These are phyloP conservation scores for Ustulina deusta DNA, from an alignment of 2,329 filamentous ascomycete genomes.

Conservation along the genomic window DNA sequence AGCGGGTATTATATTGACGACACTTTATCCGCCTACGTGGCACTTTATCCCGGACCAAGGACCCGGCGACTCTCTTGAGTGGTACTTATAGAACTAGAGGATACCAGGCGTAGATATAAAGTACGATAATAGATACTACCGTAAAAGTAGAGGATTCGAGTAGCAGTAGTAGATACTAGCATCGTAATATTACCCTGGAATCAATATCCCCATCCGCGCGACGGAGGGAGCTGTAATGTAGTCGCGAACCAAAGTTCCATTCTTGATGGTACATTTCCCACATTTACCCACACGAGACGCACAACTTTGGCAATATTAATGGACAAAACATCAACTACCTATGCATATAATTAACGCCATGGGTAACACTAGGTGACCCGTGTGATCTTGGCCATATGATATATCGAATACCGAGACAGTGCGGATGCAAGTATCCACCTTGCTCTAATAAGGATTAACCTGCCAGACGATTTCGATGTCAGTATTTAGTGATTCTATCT, in stretches of 20 bases:
- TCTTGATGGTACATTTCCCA: neutral
- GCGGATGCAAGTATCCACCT: neutral
- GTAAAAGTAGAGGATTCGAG: neutral
- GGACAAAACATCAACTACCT: neutral
- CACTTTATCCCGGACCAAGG: neutral
- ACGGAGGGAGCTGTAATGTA: neutral
- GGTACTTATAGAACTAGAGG: neutral
- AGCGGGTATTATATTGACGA: constrained; percentile 16
- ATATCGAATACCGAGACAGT: neutral
- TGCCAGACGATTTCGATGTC: neutral
- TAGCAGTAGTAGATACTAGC: too few species aligned
- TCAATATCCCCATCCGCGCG: neutral
- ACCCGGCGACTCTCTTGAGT: neutral
- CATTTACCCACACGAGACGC: neutral
- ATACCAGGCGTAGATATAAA: neutral
- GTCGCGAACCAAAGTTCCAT: neutral
- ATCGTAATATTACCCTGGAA: neutral
- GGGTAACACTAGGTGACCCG: neutral
- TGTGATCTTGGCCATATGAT: neutral
- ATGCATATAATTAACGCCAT: neutral
- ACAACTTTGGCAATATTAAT: neutral
- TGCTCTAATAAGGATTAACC: neutral
- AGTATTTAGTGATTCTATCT: neutral
- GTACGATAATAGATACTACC: neutral
- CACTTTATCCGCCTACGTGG: constrained; percentile 21